Evolutionary conservation across 2,329 filamentous ascomycete species (phyloP).

Genomic region (Acrocalymma vagum): DNA sequence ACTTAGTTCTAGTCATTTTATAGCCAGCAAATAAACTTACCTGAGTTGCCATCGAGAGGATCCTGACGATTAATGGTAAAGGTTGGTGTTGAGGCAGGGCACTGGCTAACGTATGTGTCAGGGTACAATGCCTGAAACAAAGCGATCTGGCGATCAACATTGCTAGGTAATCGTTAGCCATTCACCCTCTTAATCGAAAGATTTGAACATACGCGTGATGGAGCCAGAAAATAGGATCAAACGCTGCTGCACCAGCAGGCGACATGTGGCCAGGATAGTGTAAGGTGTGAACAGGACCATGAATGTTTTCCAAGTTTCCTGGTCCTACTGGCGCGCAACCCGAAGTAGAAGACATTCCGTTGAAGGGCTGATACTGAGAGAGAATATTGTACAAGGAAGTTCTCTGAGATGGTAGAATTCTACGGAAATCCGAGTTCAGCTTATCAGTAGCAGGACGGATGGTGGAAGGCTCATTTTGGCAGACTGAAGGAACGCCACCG

Average conservation of each 20-base stretch:
- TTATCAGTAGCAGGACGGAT: not conserved
- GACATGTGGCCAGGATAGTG: slow-evolving; percentile 71
- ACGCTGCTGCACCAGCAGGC: slow-evolving; percentile 72
- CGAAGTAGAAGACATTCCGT: slow-evolving; percentile 16
- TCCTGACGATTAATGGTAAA: slow-evolving; percentile 44
- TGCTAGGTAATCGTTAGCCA: slow-evolving; percentile 14
- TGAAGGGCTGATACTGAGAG: slow-evolving; percentile 18
- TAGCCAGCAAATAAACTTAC: slow-evolving; percentile 19
- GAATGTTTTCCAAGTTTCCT: slow-evolving; percentile 17
- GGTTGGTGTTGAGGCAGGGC: slow-evolving; percentile 15
- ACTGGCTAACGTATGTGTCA: slow-evolving; percentile 67
- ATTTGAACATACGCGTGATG: slow-evolving; percentile 56
- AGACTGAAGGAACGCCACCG: not conserved
- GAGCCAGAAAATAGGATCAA: slow-evolving; percentile 59
- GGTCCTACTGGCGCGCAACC: slow-evolving; percentile 5
- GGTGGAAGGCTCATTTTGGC: not conserved
- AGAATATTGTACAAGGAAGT: slow-evolving; percentile 19
- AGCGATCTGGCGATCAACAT: slow-evolving; percentile 61
- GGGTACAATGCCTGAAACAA: slow-evolving; percentile 79
- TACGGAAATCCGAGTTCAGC: not conserved
- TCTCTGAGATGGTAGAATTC: not conserved
- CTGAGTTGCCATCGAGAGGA: slow-evolving; percentile 59
- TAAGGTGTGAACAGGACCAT: slow-evolving; percentile 21
- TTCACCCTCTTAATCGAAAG: slow-evolving; percentile 18
- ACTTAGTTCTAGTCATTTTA: not conserved